Conservation (phyloP, 78 protist genomes). For the Dictyostelium purpureum region DNA sequence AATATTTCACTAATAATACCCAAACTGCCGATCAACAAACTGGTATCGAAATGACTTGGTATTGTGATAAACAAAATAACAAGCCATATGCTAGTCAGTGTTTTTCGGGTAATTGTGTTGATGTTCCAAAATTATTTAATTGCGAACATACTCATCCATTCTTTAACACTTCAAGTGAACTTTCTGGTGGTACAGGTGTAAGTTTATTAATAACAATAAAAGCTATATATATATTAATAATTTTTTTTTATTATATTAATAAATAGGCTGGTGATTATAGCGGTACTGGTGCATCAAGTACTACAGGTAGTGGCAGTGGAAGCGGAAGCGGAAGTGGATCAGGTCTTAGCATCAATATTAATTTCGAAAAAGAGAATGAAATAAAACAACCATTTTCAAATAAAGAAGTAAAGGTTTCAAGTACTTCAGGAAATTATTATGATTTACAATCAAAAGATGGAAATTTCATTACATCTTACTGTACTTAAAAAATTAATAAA, state of each 20-base stretch:
- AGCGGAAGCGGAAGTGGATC: too few relatives aligned
- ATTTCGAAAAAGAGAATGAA: background rate
- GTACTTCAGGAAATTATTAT: background rate
- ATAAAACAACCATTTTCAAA: background rate
- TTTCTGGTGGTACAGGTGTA: background rate
- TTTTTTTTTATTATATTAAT: too few relatives aligned
- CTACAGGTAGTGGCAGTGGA: too few relatives aligned
- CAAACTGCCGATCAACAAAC: background rate
- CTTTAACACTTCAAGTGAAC: background rate
- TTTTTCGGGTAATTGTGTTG: background rate
- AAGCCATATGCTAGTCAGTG: background rate
- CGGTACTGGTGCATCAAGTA: background rate
- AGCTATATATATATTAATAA: too few relatives aligned
- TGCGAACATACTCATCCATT: constrained; percentile 3
- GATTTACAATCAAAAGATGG: background rate
- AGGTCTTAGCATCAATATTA: background rate
- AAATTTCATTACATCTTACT: background rate
- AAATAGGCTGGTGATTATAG: background rate
- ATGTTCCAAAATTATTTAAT: background rate
- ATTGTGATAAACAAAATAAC: background rate
- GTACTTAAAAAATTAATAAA: background rate
- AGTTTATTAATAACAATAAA: background rate
- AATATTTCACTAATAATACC: background rate
- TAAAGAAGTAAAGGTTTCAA: background rate
- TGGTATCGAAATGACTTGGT: constrained; percentile 9